Conservation (phyloP, 2,329 filamentous ascomycete genomes). For the Aulographum hederae region DNA sequence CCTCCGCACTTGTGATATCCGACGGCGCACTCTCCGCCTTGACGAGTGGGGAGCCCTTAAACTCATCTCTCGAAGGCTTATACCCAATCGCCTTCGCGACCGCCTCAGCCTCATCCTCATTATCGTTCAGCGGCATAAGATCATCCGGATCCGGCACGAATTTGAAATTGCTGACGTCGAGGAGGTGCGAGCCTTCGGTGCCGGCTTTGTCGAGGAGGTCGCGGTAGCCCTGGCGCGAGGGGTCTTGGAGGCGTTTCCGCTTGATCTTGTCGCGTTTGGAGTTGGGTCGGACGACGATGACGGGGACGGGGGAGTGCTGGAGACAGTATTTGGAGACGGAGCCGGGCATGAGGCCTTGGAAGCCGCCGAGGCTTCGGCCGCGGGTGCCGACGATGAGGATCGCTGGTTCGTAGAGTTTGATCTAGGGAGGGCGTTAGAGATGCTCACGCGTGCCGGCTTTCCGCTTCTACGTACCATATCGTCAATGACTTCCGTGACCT, state of each 20-base stretch:
- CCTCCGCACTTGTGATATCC: too few relatives aligned
- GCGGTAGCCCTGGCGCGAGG: conserved; percentile 56
- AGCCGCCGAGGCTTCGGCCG: conserved; percentile 65
- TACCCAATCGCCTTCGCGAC: conserved; percentile 25
- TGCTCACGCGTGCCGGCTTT: too few relatives aligned
- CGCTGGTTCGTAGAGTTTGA: conserved; percentile 77
- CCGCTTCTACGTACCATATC: conserved; percentile 48
- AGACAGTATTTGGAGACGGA: conserved; percentile 90
- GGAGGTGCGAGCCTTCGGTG: conserved; percentile 28
- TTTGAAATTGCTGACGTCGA: conserved; percentile 23
- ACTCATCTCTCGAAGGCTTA: not conserved
- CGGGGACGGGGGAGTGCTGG: conserved; percentile 81
- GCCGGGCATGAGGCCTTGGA: conserved; percentile 72
- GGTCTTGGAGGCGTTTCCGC: conserved; percentile 62
- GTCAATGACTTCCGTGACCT: conserved; percentile 79
- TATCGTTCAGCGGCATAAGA: conserved; percentile 18
- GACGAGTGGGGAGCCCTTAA: not conserved
- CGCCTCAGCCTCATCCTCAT: conserved; percentile 29
- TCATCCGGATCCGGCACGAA: conserved; percentile 22
- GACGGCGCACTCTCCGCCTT: not conserved
- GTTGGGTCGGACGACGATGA: conserved; percentile 77
- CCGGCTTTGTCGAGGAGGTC: conserved; percentile 54
- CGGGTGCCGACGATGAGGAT: conserved; percentile 82
- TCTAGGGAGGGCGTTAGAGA: conserved; percentile 30
- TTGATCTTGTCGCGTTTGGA: conserved; percentile 84